Percentiles rank a stretch among this genome's conserved stretches.
phyloP scores from a whole-genome alignment of 768 basidiomycete genomes.

The Suillus lakei region DNA sequence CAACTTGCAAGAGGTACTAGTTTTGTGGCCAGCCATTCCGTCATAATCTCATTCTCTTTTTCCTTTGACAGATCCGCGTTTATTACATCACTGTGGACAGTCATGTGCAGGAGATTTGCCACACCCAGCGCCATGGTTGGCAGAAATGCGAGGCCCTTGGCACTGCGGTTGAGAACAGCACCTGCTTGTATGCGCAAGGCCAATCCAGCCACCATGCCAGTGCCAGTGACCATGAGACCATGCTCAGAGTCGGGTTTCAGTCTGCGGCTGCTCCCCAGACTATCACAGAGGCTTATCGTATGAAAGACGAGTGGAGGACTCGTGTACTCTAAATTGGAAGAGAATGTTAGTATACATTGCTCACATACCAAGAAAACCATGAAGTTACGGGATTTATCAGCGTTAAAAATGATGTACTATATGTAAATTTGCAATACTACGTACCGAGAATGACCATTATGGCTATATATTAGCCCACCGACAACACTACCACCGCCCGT shows the following conservation, averaged over 20 bases:
- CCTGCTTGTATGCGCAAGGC: not conserved
- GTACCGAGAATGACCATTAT: too few relatives aligned
- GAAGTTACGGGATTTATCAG: not conserved
- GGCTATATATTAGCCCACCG: too few relatives aligned
- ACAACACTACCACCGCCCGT: too few relatives aligned
- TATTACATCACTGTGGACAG: not conserved
- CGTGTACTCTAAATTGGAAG: not conserved
- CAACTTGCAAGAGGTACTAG: not conserved
- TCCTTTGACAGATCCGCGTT: not conserved
- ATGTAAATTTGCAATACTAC: not conserved
- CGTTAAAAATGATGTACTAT: not conserved
- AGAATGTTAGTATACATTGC: not conserved
- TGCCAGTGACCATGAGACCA: too few relatives aligned
- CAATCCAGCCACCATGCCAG: not conserved
- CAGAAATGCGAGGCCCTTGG: not conserved
- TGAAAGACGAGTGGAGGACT: not conserved
- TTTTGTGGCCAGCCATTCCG: not conserved
- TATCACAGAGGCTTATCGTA: not conserved
- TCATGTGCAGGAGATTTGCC: not conserved
- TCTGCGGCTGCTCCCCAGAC: not conserved
- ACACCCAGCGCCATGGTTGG: not conserved
- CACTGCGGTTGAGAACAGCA: not conserved
- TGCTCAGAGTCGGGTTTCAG: not conserved
- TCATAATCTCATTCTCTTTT: not conserved
- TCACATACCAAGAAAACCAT: not conserved